A percentile compares a stretch with the other conserved stretches of the same genome.
These are phyloP conservation scores for Sporothrix pallida DNA, from an alignment of 2,329 filamentous ascomycete genomes.

Conservation along the genomic window DNA sequence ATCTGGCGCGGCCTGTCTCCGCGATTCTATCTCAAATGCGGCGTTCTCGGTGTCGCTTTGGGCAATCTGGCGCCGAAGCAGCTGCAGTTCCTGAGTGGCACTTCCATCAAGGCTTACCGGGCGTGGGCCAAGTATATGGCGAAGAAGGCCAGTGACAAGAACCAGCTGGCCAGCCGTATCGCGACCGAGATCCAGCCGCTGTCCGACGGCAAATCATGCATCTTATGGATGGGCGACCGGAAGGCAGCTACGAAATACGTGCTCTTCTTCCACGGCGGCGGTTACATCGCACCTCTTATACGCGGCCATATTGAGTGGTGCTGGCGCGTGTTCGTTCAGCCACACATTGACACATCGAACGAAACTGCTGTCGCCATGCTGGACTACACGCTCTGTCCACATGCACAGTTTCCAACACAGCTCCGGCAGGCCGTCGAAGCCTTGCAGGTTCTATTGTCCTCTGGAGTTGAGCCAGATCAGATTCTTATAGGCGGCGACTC, in stretches of 20 bases:
- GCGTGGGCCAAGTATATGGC: neutral
- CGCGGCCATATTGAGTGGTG: slow-evolving; percentile 9
- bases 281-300: neutral
- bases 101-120: neutral
- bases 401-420: neutral
- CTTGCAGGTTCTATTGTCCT: neutral
- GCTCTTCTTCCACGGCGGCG: slow-evolving; percentile 7
- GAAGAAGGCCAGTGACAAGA: neutral
- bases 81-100: neutral
- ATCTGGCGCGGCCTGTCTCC: neutral
- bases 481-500: slow-evolving; percentile 5
- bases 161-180: neutral
- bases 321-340: slow-evolving; percentile 11
- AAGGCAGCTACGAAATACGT: neutral
- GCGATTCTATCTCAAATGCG: neutral
- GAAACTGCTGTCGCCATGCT: neutral
- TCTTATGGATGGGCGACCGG: neutral
- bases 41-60: neutral
- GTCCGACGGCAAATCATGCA: neutral
- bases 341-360: neutral
- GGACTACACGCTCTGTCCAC: slow-evolving; percentile 14
- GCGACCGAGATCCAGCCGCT: neutral
- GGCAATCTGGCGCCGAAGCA: neutral
- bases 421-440: neutral
- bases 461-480: neutral